Evolutionary conservation across 768 basidiomycete genomes (phyloP).

Genomic region (Leccinum obscurum): DNA sequence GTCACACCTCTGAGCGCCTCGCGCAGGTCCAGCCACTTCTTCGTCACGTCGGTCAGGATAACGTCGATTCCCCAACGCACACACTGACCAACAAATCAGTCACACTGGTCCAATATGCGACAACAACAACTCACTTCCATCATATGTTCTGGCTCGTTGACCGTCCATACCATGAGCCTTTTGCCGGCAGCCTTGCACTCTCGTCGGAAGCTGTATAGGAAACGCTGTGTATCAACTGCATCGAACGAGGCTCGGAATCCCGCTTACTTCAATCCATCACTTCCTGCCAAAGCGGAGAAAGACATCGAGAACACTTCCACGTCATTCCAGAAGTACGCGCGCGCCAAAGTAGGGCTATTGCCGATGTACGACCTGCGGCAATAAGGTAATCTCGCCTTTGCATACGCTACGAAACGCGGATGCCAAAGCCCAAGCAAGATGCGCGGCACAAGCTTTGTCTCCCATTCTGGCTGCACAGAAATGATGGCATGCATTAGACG

Average conservation of each 20-base stretch:
- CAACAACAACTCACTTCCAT: constrained; percentile 63
- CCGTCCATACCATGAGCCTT: constrained; percentile 93
- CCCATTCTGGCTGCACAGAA: constrained; percentile 64
- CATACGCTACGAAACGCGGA: constrained; percentile 81
- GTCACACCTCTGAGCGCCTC: constrained; percentile 53
- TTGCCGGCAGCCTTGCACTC: constrained; percentile 82
- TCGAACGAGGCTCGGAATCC: neutral
- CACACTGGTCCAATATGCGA: neutral
- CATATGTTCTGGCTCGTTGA: constrained; percentile 87
- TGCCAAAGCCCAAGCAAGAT: constrained; percentile 88
- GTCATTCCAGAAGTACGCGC: constrained; percentile 86
- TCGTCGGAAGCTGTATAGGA: constrained; percentile 60
- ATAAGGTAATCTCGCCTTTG: constrained; percentile 75
- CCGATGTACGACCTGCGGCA: constrained; percentile 88
- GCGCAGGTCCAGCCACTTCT: constrained; percentile 66
- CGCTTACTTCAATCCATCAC: constrained; percentile 69
- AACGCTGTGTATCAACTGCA: constrained; percentile 5
- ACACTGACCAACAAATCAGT: constrained; percentile 39
- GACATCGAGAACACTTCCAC: constrained; percentile 86
- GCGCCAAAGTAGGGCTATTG: constrained; percentile 63
- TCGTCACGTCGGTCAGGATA: constrained; percentile 76
- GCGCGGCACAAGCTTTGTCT: constrained; percentile 74
- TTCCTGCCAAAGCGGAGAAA: constrained; percentile 68
- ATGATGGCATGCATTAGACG: constrained; percentile 71
- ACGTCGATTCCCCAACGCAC: constrained; percentile 78